A percentile compares a stretch with the other conserved stretches of the same genome.
Conservation (phyloP, 208 protist genomes). For the Acanthamoeba triangularis region DNA sequence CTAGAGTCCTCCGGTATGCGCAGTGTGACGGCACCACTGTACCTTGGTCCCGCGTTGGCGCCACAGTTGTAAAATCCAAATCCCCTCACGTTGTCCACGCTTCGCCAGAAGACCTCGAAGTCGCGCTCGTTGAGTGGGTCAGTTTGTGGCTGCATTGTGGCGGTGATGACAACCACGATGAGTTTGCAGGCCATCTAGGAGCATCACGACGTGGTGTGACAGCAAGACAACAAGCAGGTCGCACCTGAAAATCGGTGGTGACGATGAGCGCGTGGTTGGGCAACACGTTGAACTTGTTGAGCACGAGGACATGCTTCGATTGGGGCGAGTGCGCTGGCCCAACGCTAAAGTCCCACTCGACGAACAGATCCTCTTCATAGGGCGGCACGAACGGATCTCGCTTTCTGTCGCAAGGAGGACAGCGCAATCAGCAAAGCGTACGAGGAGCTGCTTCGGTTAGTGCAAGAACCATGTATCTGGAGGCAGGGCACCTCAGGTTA, state of each 20-base stretch:
- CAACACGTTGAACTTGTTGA: constrained; percentile 74
- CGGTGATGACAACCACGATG: too few species aligned
- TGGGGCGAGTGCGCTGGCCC: not conserved
- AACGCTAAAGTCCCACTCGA: constrained; percentile 46
- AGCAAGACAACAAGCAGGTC: not conserved
- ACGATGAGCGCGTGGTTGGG: constrained; percentile 68
- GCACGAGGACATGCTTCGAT: not conserved
- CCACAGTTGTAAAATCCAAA: constrained; percentile 71
- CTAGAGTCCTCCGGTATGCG: not conserved
- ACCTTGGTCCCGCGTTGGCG: constrained; percentile 31
- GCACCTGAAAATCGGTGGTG: constrained; percentile 41
- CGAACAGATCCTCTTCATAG: constrained; percentile 60
- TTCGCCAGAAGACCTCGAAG: constrained; percentile 50
- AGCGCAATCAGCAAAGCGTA: too few species aligned
- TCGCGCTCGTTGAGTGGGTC: not conserved
- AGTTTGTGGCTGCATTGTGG: not conserved
- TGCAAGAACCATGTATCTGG: too few species aligned
- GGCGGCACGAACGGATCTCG: constrained; percentile 48
- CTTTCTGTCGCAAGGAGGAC: not conserved
- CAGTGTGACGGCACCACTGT: not conserved
- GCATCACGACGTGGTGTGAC: too few species aligned
- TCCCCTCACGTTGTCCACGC: constrained; percentile 5
- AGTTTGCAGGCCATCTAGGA: not conserved
- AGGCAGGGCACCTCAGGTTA: not conserved
- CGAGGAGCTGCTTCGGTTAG: not conserved